Conservation (phyloP, 177 flowering plant genomes). For the Viscum album region DNA sequence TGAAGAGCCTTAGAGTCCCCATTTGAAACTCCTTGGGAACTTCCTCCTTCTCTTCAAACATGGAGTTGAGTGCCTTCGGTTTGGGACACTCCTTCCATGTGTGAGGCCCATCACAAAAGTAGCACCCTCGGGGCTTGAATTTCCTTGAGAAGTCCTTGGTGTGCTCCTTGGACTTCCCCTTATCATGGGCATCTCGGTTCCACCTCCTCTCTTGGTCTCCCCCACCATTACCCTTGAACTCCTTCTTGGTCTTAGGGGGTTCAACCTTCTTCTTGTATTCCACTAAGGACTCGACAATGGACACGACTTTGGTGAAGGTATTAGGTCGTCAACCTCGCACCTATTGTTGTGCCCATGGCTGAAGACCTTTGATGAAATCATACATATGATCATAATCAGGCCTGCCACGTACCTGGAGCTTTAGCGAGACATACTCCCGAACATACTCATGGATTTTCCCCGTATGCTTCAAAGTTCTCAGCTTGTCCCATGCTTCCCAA, state of each 20-base stretch:
- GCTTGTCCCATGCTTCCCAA: background rate
- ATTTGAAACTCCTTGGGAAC: background rate
- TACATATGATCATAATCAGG: background rate
- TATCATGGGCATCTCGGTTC: too few species aligned
- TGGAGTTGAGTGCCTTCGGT: background rate
- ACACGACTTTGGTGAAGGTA: background rate
- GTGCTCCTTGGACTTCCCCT: too few species aligned
- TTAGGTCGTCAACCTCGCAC: background rate
- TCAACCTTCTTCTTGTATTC: background rate
- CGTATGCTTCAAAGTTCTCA: background rate
- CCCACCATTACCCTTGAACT: background rate
- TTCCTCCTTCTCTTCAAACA: background rate
- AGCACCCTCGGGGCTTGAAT: background rate
- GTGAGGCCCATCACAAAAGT: background rate
- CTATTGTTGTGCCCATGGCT: background rate
- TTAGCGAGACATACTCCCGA: background rate
- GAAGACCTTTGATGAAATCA: background rate
- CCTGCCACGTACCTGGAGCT: background rate
- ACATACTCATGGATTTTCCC: constrained; percentile 5
- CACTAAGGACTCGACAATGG: background rate
- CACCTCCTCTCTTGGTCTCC: background rate
- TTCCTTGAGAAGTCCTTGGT: background rate
- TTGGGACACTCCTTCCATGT: background rate
- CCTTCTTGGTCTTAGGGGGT: background rate
- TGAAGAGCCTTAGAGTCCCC: background rate